Evolutionary conservation across 2,329 filamentous ascomycete genomes (phyloP).

Genomic region (Colletotrichum tofieldiae): DNA sequence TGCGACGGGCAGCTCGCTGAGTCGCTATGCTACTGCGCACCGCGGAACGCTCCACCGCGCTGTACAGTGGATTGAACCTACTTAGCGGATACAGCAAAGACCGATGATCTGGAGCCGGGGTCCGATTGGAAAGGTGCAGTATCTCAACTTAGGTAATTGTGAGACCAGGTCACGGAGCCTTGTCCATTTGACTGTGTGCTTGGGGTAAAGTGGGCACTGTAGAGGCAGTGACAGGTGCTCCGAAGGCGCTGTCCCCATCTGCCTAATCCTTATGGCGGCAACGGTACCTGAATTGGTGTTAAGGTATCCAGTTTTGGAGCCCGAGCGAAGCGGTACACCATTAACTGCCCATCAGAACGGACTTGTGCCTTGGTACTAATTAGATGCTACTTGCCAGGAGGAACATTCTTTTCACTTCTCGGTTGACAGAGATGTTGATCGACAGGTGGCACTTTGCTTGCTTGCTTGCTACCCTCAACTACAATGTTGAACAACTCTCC

Average conservation of each 20-base stretch:
- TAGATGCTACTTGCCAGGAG: not conserved
- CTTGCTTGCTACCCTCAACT: not conserved
- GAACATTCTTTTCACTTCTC: not conserved
- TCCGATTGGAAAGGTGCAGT: no score
- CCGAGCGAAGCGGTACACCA: not conserved
- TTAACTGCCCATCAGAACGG: not conserved
- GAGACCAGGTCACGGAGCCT: no score
- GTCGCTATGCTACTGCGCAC: not conserved
- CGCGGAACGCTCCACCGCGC: constrained; percentile 3
- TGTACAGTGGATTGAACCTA: no score
- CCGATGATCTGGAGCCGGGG: constrained; percentile 10
- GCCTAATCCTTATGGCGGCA: not conserved
- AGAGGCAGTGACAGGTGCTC: not conserved
- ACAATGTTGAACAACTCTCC: not conserved
- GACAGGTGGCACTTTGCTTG: not conserved
- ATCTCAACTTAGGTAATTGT: no score
- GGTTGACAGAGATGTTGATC: not conserved
- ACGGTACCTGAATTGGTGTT: no score
- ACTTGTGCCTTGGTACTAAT: not conserved
- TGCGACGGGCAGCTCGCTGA: constrained; percentile 15
- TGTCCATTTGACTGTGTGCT: not conserved
- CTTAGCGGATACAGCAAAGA: not conserved
- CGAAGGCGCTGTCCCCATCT: not conserved
- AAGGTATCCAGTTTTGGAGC: not conserved
- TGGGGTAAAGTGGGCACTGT: constrained; percentile 14